These are phyloP conservation scores for Lachancea sp. DNA, from an alignment of 805 yeast species.

Conservation along the genomic window DNA sequence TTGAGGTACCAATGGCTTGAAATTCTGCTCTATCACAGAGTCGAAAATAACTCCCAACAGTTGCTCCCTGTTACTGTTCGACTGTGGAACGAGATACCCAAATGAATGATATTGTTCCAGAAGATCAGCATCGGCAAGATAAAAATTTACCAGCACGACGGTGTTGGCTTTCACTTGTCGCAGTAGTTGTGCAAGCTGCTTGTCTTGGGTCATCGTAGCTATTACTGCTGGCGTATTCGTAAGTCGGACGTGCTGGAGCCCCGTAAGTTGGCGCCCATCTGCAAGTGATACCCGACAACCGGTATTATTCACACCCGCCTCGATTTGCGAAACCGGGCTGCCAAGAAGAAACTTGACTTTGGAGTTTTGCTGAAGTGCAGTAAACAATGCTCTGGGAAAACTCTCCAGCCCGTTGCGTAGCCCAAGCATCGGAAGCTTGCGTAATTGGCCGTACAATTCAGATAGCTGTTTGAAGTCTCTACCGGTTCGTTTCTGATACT, in stretches of 20 bases:
- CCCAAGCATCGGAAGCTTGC: conserved; percentile 55
- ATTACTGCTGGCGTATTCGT: conserved; percentile 46
- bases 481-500: conserved; percentile 38
- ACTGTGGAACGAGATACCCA: conserved; percentile 77
- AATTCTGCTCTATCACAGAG: conserved; percentile 67
- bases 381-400: conserved; percentile 41
- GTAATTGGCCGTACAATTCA: conserved; percentile 35
- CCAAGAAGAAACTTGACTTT: conserved; percentile 28
- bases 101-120: conserved; percentile 56
- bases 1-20: conserved; percentile 27
- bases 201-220: conserved; percentile 28
- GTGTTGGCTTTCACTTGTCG: conserved; percentile 32
- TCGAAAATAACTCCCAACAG: conserved; percentile 87
- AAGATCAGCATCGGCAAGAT: conserved; percentile 40
- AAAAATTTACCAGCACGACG: conserved; percentile 68
- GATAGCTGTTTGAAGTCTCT: conserved; percentile 36
- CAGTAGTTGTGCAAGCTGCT: conserved; percentile 18
- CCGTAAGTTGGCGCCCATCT: conserved; percentile 7
- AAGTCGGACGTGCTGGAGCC: conserved; percentile 52
- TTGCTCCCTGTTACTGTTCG: conserved; percentile 42
- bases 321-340: neutral
- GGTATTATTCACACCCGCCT: conserved; percentile 14
- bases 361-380: conserved; percentile 32
- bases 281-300: conserved; percentile 14
- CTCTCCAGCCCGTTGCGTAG: conserved; percentile 51